A percentile compares a stretch with the other conserved stretches of the same genome.
These are phyloP conservation scores for Xylariaceae sp. DNA, from an alignment of 2,329 filamentous ascomycete genomes.

Conservation along the genomic window DNA sequence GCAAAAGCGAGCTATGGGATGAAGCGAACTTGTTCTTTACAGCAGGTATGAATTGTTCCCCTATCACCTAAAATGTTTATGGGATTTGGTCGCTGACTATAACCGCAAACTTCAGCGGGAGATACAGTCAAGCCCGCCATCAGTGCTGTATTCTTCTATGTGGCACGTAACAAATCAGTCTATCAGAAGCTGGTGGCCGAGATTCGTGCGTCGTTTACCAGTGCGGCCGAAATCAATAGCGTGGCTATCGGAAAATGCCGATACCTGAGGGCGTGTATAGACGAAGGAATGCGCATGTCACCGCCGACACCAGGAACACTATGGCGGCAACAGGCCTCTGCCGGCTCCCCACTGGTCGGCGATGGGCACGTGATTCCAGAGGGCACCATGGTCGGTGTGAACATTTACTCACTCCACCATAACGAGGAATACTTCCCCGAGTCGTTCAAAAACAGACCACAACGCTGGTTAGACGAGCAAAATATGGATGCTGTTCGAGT, in stretches of 20 bases:
- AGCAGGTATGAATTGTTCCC: neutral
- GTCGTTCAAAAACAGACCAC: neutral
- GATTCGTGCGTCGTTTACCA: neutral
- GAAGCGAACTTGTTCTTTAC: neutral
- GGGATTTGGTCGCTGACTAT: neutral
- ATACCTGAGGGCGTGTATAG: conserved; percentile 7
- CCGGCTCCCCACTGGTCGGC: neutral
- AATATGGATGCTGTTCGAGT: neutral
- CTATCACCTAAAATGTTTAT: neutral
- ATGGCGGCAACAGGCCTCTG: neutral
- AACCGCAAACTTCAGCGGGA: neutral
- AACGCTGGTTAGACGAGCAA: neutral
- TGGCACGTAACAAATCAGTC: neutral
- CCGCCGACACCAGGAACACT: neutral
- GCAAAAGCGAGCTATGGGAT: conserved; percentile 2
- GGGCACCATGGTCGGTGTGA: conserved; percentile 3
- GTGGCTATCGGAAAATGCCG: neutral
- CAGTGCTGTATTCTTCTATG: neutral
- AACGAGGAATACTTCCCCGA: conserved; percentile 9
- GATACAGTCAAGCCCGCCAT: neutral
- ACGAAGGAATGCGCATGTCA: conserved; percentile 1
- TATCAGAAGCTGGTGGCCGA: neutral
- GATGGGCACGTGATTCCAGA: conserved; percentile 5
- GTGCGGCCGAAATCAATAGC: neutral
- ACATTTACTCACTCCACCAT: conserved; percentile 7